A percentile compares a stretch with the other conserved stretches of the same genome.
phyloP scores from a whole-genome alignment of 306 rosid species.

The Argentina anserina region DNA sequence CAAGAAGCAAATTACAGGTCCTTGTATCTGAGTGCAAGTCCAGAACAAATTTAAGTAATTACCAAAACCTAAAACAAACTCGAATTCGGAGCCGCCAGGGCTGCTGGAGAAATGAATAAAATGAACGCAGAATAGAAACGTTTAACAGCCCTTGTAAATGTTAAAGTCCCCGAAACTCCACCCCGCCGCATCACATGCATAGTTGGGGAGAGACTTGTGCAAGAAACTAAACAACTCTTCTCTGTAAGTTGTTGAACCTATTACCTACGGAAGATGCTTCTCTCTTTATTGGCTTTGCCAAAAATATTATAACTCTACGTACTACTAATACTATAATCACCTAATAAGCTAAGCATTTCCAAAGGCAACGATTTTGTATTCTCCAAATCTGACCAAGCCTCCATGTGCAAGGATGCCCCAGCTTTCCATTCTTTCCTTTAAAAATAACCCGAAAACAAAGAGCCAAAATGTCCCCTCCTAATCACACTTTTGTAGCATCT shows the following conservation, averaged over 20 bases:
- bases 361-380: slow-evolving; percentile 35
- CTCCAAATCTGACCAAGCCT: slow-evolving; percentile 57
- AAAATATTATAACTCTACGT: neutral
- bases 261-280: slow-evolving; percentile 22
- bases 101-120: neutral
- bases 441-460: slow-evolving; percentile 27
- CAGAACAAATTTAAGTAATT: neutral
- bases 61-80: neutral
- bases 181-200: neutral
- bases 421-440: slow-evolving; percentile 16
- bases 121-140: neutral
- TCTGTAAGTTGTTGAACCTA: neutral
- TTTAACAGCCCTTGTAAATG: neutral
- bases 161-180: neutral
- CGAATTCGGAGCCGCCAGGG: neutral
- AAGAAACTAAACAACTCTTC: neutral
- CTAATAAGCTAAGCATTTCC: neutral
- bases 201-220: neutral
- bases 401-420: slow-evolving; percentile 80
- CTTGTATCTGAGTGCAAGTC: neutral
- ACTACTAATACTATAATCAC: neutral
- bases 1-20: neutral
- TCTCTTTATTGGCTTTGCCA: neutral
- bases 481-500: slow-evolving; percentile 29
- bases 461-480: slow-evolving; percentile 50